Base-by-base conservation (phyloP, 129 eudicot genomes). In the Saposhnikovia divaricata region DNA sequence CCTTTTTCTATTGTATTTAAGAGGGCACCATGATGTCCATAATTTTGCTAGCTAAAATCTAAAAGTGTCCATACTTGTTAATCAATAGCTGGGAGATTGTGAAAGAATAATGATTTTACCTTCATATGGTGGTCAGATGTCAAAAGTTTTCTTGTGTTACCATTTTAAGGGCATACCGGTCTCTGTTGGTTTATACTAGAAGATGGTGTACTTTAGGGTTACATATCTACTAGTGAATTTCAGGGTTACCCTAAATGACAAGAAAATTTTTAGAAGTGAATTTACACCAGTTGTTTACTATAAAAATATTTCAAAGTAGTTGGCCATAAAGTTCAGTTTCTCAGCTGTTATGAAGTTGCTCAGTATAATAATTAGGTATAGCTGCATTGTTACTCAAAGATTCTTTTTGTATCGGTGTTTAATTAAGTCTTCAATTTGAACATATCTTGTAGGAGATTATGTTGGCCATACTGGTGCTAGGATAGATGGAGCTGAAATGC, bases 401-500 rank as follows among this genome's bases (percentile, higher is more conserved):
- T 46, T 37, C 78, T 2, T 75, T 5, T 75, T 51, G 37, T 4
- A 55, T 42, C 63, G 59, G 43, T 16, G 57, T 53, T 34, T 74
- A 38, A 4, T 61, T 53, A 43, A 39, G 76, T 31, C 34, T 31
- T 31, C 34, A 31, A 2, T 76, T 53, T 47, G 6, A 15, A 40
- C 31, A 27, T 72, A 46, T 81, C 14, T 85, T 79, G 87, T 89
- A 95, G 99, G 99, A 47, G 97, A 95, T 79, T 95, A 92, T 83
- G 89, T 86, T 57, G 97, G 96, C 74, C 91, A 92, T 70, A 88
- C 99, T 19, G 97, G 99, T 78, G 89, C 94, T 63, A 85, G 99
- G 87, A 81, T 95, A 82, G 97, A 95, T 86, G 99, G 97, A 83
- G 93, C 93, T 71, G 99, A 95, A 88, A 95, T 95, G 97, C 96